Evolutionary conservation across 2,329 filamentous ascomycete species (phyloP), one percentile per base, ranked within the genome.

Genomic region (Fonsecaea nubica): DNA sequence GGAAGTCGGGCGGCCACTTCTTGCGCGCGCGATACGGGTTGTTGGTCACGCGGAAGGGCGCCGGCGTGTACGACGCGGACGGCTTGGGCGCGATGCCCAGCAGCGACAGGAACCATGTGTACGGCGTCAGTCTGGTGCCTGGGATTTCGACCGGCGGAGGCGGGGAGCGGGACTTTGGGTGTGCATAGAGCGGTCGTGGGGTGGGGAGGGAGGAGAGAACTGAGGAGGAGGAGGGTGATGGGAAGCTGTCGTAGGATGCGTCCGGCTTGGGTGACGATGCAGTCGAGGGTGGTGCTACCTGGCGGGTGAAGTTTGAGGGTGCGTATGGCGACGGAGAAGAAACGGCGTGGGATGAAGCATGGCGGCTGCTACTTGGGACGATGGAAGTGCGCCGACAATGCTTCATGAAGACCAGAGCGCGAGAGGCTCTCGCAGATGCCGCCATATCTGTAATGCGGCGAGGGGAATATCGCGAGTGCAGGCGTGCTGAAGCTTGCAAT

Each of bases 1-100:
- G 79, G 77, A 90, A 86, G 74, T 89, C 86, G 6, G 88, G 88
- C 50, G 88, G 88, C 88, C 88, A 90, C 76, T 80, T 78, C 66
- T 85, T 85, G 76, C 88, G 87, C 42, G 85, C 85, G 69, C 80
- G 82, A 78, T 85, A 89, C 25, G 84, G 85, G 72, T 87, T 89
- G 70, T 81, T 83, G 62, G 67, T 66, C 58, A 69, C 66, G 55
- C 64, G 71, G 62, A 74, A 70, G n/a, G 70, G 67, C 2, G 69
- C 67, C 4, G 70, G 70, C 42, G 64, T 69, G 67, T 65, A 66
- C 10, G 67, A 57, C 13, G 60, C 25, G 48, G 58, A 15, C 9
- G 69, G 68, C 36, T 61, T 63, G 2, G 67, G 69, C 3, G 63
- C 33, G 45, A 66, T 60, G 42, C 71, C 65, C 32, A 73, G 59